phyloP scores from a whole-genome alignment of 495 filamentous ascomycete genomes.

The Xeromyces bisporus region DNA sequence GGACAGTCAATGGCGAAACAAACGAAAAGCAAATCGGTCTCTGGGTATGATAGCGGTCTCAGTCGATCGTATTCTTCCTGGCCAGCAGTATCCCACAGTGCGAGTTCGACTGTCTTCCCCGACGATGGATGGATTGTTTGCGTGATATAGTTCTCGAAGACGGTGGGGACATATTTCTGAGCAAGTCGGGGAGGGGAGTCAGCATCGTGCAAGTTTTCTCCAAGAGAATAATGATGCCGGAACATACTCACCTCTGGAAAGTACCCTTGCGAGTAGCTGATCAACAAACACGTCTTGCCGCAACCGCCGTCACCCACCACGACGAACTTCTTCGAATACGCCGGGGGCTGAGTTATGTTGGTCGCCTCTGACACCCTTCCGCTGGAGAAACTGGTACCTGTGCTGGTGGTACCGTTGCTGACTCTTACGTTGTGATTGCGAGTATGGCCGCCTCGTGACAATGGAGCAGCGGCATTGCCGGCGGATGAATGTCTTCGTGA shows the following conservation, averaged over 20 bases:
- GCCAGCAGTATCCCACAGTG: constrained; percentile 95
- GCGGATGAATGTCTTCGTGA: constrained; percentile 32
- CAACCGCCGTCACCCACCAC: constrained; percentile 96
- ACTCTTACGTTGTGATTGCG: constrained; percentile 44
- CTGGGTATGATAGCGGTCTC: constrained; percentile 88
- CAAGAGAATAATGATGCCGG: background rate
- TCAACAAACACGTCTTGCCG: constrained; percentile 95
- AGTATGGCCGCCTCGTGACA: constrained; percentile 32
- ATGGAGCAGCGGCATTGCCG: constrained; percentile 29
- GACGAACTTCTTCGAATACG: constrained; percentile 97
- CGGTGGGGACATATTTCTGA: constrained; percentile 98
- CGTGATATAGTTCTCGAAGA: constrained; percentile 99
- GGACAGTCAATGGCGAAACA: constrained; percentile 99
- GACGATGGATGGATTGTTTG: constrained; percentile 72
- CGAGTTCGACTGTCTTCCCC: constrained; percentile 88
- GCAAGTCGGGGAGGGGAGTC: too few relatives aligned
- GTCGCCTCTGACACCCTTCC: constrained; percentile 57
- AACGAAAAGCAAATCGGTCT: constrained; percentile 94
- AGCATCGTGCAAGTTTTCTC: constrained; percentile 1
- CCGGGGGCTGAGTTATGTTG: constrained; percentile 70
- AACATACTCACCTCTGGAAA: constrained; percentile 86
- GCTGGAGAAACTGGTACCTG: constrained; percentile 49
- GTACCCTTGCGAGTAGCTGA: constrained; percentile 94
- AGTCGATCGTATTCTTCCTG: constrained; percentile 98
- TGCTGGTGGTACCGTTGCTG: constrained; percentile 73